These are phyloP conservation scores for Thyridium curvatum DNA, from an alignment of 2,329 filamentous ascomycete species.

Conservation along the genomic window DNA sequence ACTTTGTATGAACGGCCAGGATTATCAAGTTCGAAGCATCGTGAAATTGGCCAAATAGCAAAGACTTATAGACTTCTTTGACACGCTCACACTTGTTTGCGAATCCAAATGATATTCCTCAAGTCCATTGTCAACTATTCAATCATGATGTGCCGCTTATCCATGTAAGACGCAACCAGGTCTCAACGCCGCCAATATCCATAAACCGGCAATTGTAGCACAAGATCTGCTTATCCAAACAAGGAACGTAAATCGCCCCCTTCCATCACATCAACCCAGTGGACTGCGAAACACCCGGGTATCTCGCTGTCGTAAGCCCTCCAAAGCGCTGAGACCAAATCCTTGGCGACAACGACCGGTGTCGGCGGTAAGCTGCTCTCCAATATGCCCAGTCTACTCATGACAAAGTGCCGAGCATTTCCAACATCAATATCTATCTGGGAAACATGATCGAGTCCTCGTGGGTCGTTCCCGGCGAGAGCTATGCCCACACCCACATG, in stretches of 20 bases:
- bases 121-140: no score
- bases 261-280: conserved; percentile 33
- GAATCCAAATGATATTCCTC: no score
- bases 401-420: conserved; percentile 27
- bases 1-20: no score
- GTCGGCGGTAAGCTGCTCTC: conserved; percentile 30
- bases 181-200: no score
- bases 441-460: not conserved
- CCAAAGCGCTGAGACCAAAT: conserved; percentile 31
- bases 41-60: no score
- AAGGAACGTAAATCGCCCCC: conserved; percentile 6
- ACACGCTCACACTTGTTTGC: no score
- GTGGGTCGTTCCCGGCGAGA: not conserved
- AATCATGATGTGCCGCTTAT: no score
- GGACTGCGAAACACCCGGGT: conserved; percentile 16
- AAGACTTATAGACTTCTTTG: no score
- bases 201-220: no score
- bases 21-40: no score
- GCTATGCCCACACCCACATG: not conserved
- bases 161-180: no score
- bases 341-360: conserved; percentile 28
- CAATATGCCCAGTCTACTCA: conserved; percentile 24
- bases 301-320: conserved; percentile 27
- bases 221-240: no score
- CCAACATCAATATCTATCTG: conserved; percentile 13